phyloP scores from a whole-genome alignment of 2,329 filamentous ascomycete species.

The Monilinia laxa region DNA sequence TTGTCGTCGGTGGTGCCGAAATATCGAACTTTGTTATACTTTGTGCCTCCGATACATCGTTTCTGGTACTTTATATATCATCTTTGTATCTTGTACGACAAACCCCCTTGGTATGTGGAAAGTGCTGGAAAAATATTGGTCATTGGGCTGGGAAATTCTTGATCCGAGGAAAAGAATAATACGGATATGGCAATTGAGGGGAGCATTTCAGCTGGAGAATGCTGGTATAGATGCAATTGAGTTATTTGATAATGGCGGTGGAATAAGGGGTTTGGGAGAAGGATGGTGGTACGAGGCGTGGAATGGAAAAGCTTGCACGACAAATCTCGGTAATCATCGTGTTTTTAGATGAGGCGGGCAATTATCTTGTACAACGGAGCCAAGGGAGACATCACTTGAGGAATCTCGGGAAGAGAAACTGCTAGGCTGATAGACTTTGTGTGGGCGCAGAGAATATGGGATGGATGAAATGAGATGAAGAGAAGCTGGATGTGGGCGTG shows the following conservation, averaged over 20 bases:
- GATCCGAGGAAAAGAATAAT: no score
- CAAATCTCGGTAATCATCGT: neutral
- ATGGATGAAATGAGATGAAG: neutral
- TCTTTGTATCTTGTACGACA: neutral
- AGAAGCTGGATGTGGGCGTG: neutral
- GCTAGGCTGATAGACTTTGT: neutral
- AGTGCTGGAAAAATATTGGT: neutral
- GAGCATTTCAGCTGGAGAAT: neutral
- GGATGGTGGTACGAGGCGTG: neutral
- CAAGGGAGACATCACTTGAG: neutral
- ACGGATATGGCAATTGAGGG: neutral
- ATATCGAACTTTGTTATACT: constrained; percentile 9
- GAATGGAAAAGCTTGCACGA: neutral
- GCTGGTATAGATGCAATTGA: neutral
- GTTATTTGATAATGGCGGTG: no score
- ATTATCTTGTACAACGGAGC: neutral
- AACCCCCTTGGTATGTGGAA: neutral
- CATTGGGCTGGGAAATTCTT: neutral
- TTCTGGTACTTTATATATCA: neutral
- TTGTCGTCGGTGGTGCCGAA: constrained; percentile 5
- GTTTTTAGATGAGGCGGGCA: neutral
- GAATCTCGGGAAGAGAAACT: neutral
- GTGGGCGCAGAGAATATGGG: neutral
- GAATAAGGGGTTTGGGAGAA: neutral
- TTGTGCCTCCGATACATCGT: neutral